phyloP scores from a whole-genome alignment of 345 rosid species.

The Barbarea vulgaris region DNA sequence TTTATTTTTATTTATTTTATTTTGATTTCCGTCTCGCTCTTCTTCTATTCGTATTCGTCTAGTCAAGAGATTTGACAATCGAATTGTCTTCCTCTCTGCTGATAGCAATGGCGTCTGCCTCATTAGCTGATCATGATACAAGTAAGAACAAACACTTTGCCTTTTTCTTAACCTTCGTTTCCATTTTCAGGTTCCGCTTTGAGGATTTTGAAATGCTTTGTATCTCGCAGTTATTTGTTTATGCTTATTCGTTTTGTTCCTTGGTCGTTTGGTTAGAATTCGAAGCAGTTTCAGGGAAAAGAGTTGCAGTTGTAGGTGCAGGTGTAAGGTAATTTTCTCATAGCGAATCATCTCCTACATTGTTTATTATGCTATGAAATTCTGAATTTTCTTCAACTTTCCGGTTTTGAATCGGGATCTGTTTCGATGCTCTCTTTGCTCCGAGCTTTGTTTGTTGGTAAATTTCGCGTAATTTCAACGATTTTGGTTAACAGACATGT shows the following conservation, averaged over 20 bases:
- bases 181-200: background rate
- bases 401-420: background rate
- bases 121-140: slow-evolving; percentile 29
- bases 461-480: background rate
- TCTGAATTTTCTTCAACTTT: background rate
- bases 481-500: background rate
- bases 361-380: background rate
- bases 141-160: slow-evolving; percentile 12
- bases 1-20: background rate
- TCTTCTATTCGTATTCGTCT: background rate
- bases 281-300: slow-evolving; percentile 52
- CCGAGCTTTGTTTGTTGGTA: background rate
- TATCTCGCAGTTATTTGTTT: background rate
- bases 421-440: background rate
- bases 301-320: slow-evolving; percentile 82
- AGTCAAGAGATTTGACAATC: slow-evolving; percentile 26
- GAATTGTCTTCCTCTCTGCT: slow-evolving; percentile 7
- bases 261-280: slow-evolving; percentile 4
- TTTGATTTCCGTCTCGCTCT: background rate
- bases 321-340: slow-evolving; percentile 66
- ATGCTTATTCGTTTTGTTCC: too few species aligned
- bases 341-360: slow-evolving; percentile 8
- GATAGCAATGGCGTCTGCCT: slow-evolving; percentile 48
- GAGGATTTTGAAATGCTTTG: slow-evolving; percentile 8
- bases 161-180: background rate